These are phyloP conservation scores for Lavandula angustifolia DNA, from an alignment of 257 asterid genomes.

Conservation along the genomic window DNA sequence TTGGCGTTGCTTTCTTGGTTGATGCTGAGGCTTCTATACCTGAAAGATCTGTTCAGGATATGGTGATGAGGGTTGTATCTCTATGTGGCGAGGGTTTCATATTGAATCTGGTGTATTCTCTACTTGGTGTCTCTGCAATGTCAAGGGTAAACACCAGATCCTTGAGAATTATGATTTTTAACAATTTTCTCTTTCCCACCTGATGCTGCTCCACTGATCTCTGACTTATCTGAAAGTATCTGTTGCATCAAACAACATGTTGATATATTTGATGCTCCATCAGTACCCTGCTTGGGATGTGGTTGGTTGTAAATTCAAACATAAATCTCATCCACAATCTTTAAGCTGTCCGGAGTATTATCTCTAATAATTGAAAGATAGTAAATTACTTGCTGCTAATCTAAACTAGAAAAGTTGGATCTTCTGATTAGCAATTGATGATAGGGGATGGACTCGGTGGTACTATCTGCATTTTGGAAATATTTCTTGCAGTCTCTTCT, in stretches of 20 bases:
- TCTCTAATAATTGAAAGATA: too few relatives aligned
- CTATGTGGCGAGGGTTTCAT: constrained; percentile 74
- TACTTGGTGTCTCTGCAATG: constrained; percentile 93
- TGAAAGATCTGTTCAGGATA: constrained; percentile 60
- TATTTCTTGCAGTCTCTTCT: neutral
- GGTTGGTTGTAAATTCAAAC: neutral
- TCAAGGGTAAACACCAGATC: constrained; percentile 69
- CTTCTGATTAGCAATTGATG: constrained; percentile 1
- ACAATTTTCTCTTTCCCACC: constrained; percentile 7
- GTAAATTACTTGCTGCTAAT: too few relatives aligned
- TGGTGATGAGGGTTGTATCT: constrained; percentile 70
- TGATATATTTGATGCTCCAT: neutral
- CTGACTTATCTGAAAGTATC: too few relatives aligned
- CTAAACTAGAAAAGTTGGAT: neutral
- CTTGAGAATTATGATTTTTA: constrained; percentile 29
- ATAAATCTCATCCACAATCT: neutral
- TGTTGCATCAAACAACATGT: neutral
- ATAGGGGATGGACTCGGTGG: too few relatives aligned
- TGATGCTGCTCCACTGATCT: constrained; percentile 22
- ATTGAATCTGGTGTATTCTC: constrained; percentile 80
- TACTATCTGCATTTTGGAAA: too few relatives aligned
- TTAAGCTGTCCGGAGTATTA: neutral
- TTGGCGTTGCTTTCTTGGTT: constrained; percentile 59
- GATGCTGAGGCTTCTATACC: constrained; percentile 53
- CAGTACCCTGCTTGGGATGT: too few relatives aligned